Evolutionary conservation across 164 flowering plant species (phyloP), one percentile per base, ranked within the genome.

Genomic region (Chloranthus sessilifolius): DNA sequence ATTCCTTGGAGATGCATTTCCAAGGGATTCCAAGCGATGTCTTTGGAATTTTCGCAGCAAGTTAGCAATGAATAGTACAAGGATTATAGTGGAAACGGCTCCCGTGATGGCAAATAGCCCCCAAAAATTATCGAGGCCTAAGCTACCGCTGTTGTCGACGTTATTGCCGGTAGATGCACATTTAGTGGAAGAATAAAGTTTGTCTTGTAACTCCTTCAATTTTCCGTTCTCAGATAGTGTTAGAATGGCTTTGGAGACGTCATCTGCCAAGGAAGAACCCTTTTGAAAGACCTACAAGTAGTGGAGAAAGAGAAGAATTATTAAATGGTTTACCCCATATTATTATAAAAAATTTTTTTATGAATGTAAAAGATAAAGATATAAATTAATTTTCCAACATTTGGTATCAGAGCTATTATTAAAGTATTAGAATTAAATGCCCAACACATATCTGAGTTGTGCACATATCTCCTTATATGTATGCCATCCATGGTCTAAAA

Each of bases 201-300:
- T n/a, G 1, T 33, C 24, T 44, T 61, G 59, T 12, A 61, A 31
- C 1, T 54, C 53, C 5, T 35, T 27, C 7, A 54, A 30, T 26
- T 7, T 27, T 7, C 65, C 65, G 1, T 17, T 41, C 21, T 61
- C 65, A 8, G 43, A 41, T 19, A 53, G 21, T n/a, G 28, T 61
- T 19, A 61, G 14, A 24, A 61, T 24, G 10, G 49, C 65, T 21
- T 53, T 23, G 10, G 57, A 50, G 4, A 61, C 25, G 30, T 53
- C 59, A 3, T 47, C 14, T 4, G 48, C 34, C 21, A 62, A 8
- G 16, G 26, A 26, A 34, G 65, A 62, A 5, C 60, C 60, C 26
- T 62, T 62, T 11, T 55, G 51, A 43, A 62, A 62, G n/a, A 34
- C 65, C 65, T 62, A 12, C 38, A 16, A 17, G 12, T 36, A 7